A percentile compares a stretch with the other conserved stretches of the same genome.
Conservation (phyloP, 2,329 filamentous ascomycete species). For the Trichoderma atroviride region DNA sequence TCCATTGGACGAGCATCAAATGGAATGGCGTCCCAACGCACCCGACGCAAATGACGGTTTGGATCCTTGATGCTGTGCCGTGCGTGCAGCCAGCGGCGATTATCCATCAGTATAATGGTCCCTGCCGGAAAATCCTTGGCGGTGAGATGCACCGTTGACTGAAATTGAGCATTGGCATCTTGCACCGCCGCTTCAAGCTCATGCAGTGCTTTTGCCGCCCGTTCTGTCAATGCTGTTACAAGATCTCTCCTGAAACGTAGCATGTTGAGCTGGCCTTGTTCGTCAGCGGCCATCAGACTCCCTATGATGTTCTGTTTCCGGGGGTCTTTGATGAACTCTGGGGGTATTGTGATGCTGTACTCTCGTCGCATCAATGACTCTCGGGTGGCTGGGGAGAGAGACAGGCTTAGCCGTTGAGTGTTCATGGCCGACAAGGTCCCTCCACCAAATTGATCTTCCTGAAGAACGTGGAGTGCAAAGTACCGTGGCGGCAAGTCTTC, state of each 20-base stretch:
- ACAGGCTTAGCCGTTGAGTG: constrained; percentile 36
- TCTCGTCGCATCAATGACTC: constrained; percentile 34
- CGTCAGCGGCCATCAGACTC: constrained; percentile 30
- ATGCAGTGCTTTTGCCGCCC: constrained; percentile 32
- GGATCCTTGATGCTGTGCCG: constrained; percentile 40
- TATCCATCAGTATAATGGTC: constrained; percentile 40
- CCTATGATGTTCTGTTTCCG: constrained; percentile 30
- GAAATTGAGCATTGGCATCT: constrained; percentile 21
- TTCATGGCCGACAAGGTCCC: constrained; percentile 47
- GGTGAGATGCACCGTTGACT: constrained; percentile 34
- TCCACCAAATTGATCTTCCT: constrained; percentile 44
- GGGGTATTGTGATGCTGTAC: constrained; percentile 39
- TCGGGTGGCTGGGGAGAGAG: constrained; percentile 34
- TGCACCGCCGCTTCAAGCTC: constrained; percentile 33
- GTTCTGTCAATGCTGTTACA: constrained; percentile 34
- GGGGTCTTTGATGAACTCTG: constrained; percentile 41
- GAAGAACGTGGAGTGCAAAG: constrained; percentile 48
- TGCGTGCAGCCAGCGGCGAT: constrained; percentile 42
- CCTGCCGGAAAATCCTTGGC: constrained; percentile 35
- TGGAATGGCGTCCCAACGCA: constrained; percentile 41
- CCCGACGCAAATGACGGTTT: constrained; percentile 40
- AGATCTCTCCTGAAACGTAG: constrained; percentile 42
- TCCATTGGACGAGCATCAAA: constrained; percentile 21
- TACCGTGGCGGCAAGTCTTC: constrained; percentile 42
- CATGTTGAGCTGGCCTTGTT: constrained; percentile 17